Evolutionary conservation across 2,329 filamentous ascomycete species (phyloP).

Genomic region (Cladosporium phlei): DNA sequence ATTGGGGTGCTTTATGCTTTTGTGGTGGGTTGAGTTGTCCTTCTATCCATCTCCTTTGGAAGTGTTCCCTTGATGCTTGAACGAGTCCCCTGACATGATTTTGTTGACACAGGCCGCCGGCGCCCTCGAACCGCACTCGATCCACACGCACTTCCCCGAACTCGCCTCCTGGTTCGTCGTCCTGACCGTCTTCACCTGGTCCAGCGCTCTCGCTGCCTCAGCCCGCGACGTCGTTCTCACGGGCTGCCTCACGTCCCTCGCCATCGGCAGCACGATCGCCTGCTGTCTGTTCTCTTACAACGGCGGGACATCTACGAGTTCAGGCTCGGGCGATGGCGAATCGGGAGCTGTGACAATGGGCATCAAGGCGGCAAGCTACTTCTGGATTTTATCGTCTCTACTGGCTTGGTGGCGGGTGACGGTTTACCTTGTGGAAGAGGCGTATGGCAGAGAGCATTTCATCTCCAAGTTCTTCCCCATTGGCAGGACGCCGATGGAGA

Average conservation of each 20-base stretch:
- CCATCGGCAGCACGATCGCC: conserved; percentile 20
- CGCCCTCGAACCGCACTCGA: conserved; percentile 10
- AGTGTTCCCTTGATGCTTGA: too few species aligned
- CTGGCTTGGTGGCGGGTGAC: conserved; percentile 24
- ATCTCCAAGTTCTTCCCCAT: conserved; percentile 23
- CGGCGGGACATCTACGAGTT: too few species aligned
- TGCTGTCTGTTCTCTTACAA: too few species aligned
- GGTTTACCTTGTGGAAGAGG: conserved; percentile 24
- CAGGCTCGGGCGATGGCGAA: conserved; percentile 18
- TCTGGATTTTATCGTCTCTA: conserved; percentile 22
- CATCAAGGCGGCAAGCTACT: conserved; percentile 24
- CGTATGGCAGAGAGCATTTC: conserved; percentile 17
- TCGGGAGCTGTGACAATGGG: conserved; percentile 16
- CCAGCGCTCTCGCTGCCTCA: conserved; percentile 16
- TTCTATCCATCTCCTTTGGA: not conserved
- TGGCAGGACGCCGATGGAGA: conserved; percentile 18
- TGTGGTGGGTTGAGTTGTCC: not conserved
- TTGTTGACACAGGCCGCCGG: conserved; percentile 12
- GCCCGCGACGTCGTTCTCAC: conserved; percentile 19
- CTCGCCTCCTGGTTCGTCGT: conserved; percentile 22
- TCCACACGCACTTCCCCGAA: conserved; percentile 22
- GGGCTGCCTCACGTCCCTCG: conserved; percentile 18
- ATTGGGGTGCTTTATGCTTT: conserved; percentile 19
- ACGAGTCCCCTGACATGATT: too few species aligned
- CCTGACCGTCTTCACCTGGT: conserved; percentile 20